A percentile compares a stretch with the other conserved stretches of the same genome.
Conservation (phyloP, 2,329 filamentous ascomycete species). For the Aspergillus quadricinctus region DNA sequence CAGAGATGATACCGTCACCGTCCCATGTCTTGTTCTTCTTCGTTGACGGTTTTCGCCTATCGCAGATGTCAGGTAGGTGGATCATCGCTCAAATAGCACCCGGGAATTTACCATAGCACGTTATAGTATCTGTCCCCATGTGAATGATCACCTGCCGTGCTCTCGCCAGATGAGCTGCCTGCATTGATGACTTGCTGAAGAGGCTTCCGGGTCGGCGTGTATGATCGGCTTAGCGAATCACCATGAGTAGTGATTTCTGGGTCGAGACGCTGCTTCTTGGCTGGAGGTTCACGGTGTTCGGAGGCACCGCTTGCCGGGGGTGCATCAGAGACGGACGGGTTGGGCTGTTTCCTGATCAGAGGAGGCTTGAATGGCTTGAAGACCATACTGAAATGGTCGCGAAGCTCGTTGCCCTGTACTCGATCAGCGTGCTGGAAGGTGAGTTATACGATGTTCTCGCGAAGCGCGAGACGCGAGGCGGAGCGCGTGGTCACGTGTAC, state of each 20-base stretch:
- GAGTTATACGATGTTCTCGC: not conserved
- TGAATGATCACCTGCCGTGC: slow-evolving; percentile 4
- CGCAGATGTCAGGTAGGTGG: slow-evolving; percentile 5
- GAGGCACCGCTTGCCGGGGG: slow-evolving; percentile 2
- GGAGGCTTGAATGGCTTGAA: slow-evolving; percentile 46
- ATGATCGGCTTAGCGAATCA: slow-evolving; percentile 7
- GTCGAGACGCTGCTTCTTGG: slow-evolving; percentile 37
- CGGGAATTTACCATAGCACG: slow-evolving; percentile 41
- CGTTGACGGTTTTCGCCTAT: slow-evolving; percentile 62
- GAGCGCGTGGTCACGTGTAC: not conserved
- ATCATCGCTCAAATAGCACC: not conserved
- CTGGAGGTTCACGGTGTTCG: slow-evolving; percentile 15
- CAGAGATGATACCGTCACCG: slow-evolving; percentile 62
- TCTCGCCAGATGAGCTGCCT: slow-evolving; percentile 7
- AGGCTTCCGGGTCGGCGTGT: slow-evolving; percentile 23
- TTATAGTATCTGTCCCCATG: slow-evolving; percentile 41
- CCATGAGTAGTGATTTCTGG: slow-evolving; percentile 11
- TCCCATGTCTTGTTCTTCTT: slow-evolving; percentile 79
- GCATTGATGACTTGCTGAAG: slow-evolving; percentile 29
- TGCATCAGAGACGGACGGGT: not conserved
- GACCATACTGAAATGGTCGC: slow-evolving; percentile 29
- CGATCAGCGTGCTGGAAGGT: not conserved
- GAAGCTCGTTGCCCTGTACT: not conserved
- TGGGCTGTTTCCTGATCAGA: slow-evolving; percentile 33
- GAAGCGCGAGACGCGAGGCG: not conserved